These are phyloP conservation scores for Fraxinus paxiana DNA, from an alignment of 305 asterid species.

Conservation along the genomic window DNA sequence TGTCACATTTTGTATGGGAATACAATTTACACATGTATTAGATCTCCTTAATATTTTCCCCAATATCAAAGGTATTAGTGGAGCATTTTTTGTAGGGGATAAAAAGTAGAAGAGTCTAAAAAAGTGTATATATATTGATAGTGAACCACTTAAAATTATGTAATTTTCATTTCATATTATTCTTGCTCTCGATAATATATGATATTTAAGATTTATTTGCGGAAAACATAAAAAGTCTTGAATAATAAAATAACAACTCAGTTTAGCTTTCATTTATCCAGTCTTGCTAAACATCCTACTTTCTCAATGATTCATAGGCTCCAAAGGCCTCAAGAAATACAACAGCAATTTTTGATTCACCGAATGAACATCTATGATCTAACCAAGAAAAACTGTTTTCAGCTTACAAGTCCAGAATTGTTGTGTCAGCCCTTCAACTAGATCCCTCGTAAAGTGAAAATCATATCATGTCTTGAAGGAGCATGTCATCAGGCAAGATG, in stretches of 20 bases:
- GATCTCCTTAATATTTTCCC: not conserved
- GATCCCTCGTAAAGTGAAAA: not conserved
- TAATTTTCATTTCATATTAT: no score
- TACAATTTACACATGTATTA: no score
- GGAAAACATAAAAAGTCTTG: not conserved
- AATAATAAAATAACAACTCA: not conserved
- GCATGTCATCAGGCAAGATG: not conserved
- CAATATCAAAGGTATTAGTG: not conserved
- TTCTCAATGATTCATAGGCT: not conserved
- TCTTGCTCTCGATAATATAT: no score
- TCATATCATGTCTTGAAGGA: not conserved
- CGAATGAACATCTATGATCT: not conserved
- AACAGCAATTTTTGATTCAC: not conserved
- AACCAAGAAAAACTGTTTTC: not conserved
- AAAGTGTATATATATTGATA: no score
- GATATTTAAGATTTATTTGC: no score
- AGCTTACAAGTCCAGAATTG: not conserved
- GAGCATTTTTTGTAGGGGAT: not conserved
- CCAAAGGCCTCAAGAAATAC: not conserved
- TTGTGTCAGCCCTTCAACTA: not conserved
- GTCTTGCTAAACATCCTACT: not conserved
- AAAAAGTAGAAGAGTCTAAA: not conserved
- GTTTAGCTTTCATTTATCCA: not conserved
- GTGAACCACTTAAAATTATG: not conserved
- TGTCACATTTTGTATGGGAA: not conserved